Percentiles rank a stretch among this genome's conserved stretches.
Conservation (phyloP, 495 filamentous ascomycete genomes). For the Talaromyces trachyspermus region DNA sequence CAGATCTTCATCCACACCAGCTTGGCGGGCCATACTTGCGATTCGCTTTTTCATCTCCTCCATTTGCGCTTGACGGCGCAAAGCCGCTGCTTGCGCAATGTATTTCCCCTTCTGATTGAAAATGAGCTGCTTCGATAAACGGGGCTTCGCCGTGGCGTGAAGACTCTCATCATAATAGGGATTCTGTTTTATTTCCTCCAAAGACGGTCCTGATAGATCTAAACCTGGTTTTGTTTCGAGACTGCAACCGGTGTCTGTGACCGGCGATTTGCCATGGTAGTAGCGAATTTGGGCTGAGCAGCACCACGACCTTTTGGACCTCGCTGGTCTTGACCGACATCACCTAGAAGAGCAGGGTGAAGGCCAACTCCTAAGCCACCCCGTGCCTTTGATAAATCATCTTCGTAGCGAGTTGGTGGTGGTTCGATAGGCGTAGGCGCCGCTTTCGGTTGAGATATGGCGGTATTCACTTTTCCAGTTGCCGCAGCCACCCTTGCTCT, state of each 20-base stretch:
- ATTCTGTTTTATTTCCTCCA: constrained; percentile 64
- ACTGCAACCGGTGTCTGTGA: constrained; percentile 41
- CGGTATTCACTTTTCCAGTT: constrained; percentile 51
- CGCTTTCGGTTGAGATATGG: constrained; percentile 30
- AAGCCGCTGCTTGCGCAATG: constrained; percentile 81
- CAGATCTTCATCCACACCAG: constrained; percentile 83
- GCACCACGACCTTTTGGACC: constrained; percentile 48
- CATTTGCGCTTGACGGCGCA: constrained; percentile 77
- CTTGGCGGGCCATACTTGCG: constrained; percentile 73
- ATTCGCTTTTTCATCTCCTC: constrained; percentile 94
- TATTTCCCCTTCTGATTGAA: constrained; percentile 99
- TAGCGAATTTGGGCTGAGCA: constrained; percentile 49
- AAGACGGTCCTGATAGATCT: constrained; percentile 60
- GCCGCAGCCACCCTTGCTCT: constrained; percentile 78
- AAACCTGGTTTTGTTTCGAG: constrained; percentile 46
- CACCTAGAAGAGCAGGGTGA: constrained; percentile 77
- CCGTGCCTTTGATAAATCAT: constrained; percentile 42
- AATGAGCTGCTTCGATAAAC: constrained; percentile 64
- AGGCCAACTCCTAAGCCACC: constrained; percentile 85
- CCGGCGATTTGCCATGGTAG: constrained; percentile 52
- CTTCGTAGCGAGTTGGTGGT: constrained; percentile 40
- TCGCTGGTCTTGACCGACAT: constrained; percentile 56
- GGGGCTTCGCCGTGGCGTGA: constrained; percentile 51
- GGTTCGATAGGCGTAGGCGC: constrained; percentile 31
- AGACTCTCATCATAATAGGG: constrained; percentile 80